Evolutionary conservation across 2,329 filamentous ascomycete genomes (phyloP).

Genomic region (Monosporascus sp.): DNA sequence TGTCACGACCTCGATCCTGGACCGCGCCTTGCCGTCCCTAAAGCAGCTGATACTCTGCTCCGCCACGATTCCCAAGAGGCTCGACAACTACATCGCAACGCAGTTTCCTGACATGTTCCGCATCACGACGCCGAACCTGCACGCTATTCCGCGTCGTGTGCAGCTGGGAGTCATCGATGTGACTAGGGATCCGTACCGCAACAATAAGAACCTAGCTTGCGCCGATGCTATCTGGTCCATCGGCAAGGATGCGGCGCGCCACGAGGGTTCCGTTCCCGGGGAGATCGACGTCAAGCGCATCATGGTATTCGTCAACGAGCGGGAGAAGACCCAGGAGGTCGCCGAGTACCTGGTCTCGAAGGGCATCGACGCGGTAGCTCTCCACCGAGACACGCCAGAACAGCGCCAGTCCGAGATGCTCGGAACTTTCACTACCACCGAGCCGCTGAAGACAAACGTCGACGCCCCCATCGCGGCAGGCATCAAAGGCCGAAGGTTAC

Average conservation of each 20-base stretch:
- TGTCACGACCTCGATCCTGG: slow-evolving; percentile 75
- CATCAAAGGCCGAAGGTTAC: slow-evolving; percentile 46
- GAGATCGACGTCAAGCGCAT: slow-evolving; percentile 72
- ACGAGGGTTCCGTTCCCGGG: slow-evolving; percentile 51
- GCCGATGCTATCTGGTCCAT: slow-evolving; percentile 94
- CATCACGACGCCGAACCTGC: slow-evolving; percentile 90
- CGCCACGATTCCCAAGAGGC: slow-evolving; percentile 84
- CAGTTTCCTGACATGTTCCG: slow-evolving; percentile 79
- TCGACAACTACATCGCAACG: slow-evolving; percentile 78
- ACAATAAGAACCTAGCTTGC: slow-evolving; percentile 89
- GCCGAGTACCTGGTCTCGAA: slow-evolving; percentile 74
- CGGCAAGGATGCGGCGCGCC: slow-evolving; percentile 63
- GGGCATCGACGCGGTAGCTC: slow-evolving; percentile 80
- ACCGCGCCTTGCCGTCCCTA: slow-evolving; percentile 73
- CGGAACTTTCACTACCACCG: slow-evolving; percentile 60
- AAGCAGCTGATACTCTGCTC: slow-evolving; percentile 89
- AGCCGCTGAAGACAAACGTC: slow-evolving; percentile 31
- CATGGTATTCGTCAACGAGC: slow-evolving; percentile 94
- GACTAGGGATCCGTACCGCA: slow-evolving; percentile 84
- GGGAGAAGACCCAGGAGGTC: slow-evolving; percentile 78
- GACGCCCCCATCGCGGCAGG: slow-evolving; percentile 18
- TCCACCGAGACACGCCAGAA: slow-evolving; percentile 79
- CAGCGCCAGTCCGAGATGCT: slow-evolving; percentile 73
- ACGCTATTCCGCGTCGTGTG: slow-evolving; percentile 90
- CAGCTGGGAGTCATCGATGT: slow-evolving; percentile 92